Base-by-base conservation (phyloP, 345 rosid species). In the Boechera retrofracta region DNA sequence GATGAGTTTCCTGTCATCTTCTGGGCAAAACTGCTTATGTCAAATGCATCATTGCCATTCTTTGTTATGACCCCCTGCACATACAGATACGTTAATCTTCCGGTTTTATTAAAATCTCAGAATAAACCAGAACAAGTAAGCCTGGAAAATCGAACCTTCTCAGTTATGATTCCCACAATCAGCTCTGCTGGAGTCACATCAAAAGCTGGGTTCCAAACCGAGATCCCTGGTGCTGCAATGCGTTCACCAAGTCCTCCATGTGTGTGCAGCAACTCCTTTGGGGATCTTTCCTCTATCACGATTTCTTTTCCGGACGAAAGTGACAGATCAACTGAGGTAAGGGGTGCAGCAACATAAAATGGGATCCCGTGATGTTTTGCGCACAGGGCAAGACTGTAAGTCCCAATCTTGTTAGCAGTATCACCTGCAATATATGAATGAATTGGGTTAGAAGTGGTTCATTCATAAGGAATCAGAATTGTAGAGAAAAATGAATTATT, bases 351-450 rank as follows among this genome's bases (percentile, higher is more conserved):
- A 3, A 92, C 95, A 68, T 81, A 92, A 79, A 94, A 92, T 18
- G 92, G 94, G 64, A 94, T 82, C 21, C 72, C 49, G 56, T 94
- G 97, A 80, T 86, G 82, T 77, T 49, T 84, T 18, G 98, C 97
- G 71, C 92, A 87, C 42, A 94, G 44, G 61, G 98, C 97, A 9
- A 94, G 95, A 86, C 89, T 89, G 87, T 92, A 94, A 56, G 98
- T 94, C 79, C 98, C 98, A 29, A 94, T 92, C 87, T 94, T 92
- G 85, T 94, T 92, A 51, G 97, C 98, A n/a, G 97, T 92, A 61
- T 92, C 98, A 26, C 98, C 98, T 93, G 82, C 11, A 78, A 67
- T 54, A 53, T 53, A 9, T 35, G 10, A 48, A 60, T 62, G 21
- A 63, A 28, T 45, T 28, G 69, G 58, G 67, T 56, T 35, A 59